phyloP scores from a whole-genome alignment of 1,284 basidiomycete genomes.

The Rhodotorula sp. region DNA sequence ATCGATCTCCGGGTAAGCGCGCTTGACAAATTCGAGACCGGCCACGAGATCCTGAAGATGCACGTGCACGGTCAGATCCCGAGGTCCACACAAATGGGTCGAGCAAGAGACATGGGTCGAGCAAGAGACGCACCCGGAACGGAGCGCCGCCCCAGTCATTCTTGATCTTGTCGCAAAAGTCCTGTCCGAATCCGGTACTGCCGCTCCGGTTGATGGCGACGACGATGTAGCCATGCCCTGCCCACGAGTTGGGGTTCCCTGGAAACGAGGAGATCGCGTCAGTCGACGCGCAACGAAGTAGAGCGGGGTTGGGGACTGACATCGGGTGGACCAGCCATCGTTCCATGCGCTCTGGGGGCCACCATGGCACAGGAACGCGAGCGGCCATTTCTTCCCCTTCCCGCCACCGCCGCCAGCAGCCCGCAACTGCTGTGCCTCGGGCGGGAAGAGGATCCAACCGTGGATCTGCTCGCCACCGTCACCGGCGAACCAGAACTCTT shows the following conservation, averaged over 20 bases:
- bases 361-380: constrained; percentile 71
- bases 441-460: constrained; percentile 77
- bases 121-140: constrained; percentile 12
- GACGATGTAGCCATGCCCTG: constrained; percentile 52
- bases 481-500: constrained; percentile 84
- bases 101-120: neutral
- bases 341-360: constrained; percentile 71
- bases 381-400: constrained; percentile 66
- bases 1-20: constrained; percentile 62
- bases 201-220: constrained; percentile 66
- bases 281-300: neutral
- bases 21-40: constrained; percentile 41
- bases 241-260: constrained; percentile 13
- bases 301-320: constrained; percentile 45
- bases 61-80: neutral
- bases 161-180: constrained; percentile 68
- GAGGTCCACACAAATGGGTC: neutral
- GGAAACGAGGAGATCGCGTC: neutral
- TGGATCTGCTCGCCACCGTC: constrained; percentile 70
- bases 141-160: constrained; percentile 76
- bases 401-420: constrained; percentile 48
- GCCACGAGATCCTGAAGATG: constrained; percentile 42
- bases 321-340: constrained; percentile 78
- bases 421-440: constrained; percentile 58
- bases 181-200: constrained; percentile 48